These are phyloP conservation scores for Mycena maculata DNA, from an alignment of 768 basidiomycete species.

Conservation along the genomic window DNA sequence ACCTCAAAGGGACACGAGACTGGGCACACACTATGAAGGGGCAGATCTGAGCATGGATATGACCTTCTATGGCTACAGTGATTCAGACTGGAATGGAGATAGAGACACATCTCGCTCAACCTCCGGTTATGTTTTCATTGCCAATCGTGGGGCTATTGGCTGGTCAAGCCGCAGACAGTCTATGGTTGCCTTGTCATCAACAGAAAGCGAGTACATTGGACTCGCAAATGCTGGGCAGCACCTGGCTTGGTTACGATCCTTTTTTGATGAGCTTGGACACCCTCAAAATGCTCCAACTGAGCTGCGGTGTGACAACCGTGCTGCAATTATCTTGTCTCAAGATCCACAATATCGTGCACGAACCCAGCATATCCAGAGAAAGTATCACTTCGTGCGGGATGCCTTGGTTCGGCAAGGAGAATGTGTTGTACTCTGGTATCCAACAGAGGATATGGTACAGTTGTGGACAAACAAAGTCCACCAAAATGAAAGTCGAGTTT, in stretches of 20 bases:
- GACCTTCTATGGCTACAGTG: background rate
- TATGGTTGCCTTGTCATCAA: constrained; percentile 1
- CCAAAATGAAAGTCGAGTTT: too few relatives aligned
- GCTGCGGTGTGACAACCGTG: constrained; percentile 2
- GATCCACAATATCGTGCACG: background rate
- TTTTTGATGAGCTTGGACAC: constrained; percentile 8
- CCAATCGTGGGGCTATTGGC: background rate
- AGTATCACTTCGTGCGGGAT: constrained; percentile 8
- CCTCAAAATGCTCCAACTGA: background rate
- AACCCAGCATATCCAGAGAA: constrained; percentile 4
- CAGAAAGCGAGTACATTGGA: background rate
- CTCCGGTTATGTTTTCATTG: constrained; percentile 6
- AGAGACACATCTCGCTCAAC: constrained; percentile 2
- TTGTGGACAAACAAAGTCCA: too few relatives aligned
- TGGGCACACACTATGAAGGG: background rate
- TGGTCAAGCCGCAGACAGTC: background rate
- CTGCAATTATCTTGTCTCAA: constrained; percentile 2
- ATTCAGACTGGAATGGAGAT: constrained; percentile 6
- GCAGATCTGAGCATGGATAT: background rate
- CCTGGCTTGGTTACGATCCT: background rate
- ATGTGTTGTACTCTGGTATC: constrained; percentile 11
- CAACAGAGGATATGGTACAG: constrained; percentile 39
- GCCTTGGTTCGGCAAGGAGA: constrained; percentile 25
- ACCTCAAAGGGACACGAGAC: background rate
- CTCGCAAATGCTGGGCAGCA: constrained; percentile 9